A percentile compares a stretch with the other conserved stretches of the same genome.
Conservation (phyloP, 1,139 yeast species). For the Blastobotrys illinoisensis region DNA sequence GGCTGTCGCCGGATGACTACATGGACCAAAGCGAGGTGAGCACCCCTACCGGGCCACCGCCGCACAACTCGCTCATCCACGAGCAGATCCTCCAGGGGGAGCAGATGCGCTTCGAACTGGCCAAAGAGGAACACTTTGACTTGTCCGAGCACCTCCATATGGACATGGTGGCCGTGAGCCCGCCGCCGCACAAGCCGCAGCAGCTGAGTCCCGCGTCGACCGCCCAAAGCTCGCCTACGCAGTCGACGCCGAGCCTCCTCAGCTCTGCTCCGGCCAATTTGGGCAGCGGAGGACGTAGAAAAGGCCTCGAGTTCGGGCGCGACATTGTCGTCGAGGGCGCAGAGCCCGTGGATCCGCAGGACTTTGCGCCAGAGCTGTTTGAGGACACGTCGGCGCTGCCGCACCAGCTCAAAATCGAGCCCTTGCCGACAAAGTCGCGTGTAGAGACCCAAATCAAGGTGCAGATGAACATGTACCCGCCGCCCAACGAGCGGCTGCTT, state of each 20-base stretch:
- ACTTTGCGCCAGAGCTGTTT: constrained; percentile 30
- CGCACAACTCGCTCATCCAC: constrained; percentile 13
- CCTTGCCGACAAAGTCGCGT: constrained; percentile 70
- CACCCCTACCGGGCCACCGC: neutral
- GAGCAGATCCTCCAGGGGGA: constrained; percentile 17
- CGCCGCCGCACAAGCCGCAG: constrained; percentile 1
- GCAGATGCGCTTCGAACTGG: neutral
- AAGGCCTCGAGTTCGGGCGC: constrained; percentile 9
- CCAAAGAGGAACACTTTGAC: constrained; percentile 17
- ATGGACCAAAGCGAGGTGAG: neutral
- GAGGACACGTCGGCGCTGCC: constrained; percentile 41
- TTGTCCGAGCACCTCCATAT: constrained; percentile 22
- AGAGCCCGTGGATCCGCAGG: constrained; percentile 3
- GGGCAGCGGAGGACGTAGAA: neutral
- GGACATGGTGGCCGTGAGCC: constrained; percentile 19
- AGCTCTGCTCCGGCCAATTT: constrained; percentile 8
- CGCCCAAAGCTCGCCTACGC: constrained; percentile 1
- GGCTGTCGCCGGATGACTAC: neutral
- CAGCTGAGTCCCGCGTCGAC: constrained; percentile 1
- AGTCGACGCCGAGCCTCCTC: constrained; percentile 6
- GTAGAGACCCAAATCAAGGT: constrained; percentile 90
- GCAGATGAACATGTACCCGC: constrained; percentile 58
- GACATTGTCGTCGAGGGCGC: constrained; percentile 24
- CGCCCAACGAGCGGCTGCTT: constrained; percentile 61
- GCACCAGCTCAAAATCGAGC: constrained; percentile 49